Conservation (phyloP, 1,284 basidiomycete genomes). For the Fomitopsis pinicola region DNA sequence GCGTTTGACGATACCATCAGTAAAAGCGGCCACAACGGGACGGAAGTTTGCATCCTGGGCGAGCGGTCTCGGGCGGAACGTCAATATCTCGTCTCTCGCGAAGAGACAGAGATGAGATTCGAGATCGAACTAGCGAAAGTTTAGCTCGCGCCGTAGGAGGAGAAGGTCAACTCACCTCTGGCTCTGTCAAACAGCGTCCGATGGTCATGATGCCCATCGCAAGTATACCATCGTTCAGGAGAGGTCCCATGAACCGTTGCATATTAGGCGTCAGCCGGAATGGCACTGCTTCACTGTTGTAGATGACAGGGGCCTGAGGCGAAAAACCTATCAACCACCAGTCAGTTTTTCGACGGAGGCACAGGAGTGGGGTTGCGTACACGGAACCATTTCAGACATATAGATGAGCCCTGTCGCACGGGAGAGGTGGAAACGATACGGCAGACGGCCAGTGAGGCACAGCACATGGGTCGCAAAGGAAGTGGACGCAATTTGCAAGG, state of each 20-base stretch:
- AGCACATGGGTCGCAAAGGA: conserved; percentile 94
- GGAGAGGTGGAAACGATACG: conserved; percentile 86
- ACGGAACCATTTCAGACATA: conserved; percentile 87
- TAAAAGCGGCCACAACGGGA: conserved; percentile 67
- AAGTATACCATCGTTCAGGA: conserved; percentile 88
- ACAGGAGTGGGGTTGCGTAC: conserved; percentile 34
- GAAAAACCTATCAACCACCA: conserved; percentile 33
- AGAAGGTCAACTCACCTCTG: conserved; percentile 61
- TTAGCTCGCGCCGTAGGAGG: not conserved
- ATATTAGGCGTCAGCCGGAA: conserved; percentile 98
- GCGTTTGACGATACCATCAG: conserved; percentile 80
- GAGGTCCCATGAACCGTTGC: conserved; percentile 88
- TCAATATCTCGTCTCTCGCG: conserved; percentile 88
- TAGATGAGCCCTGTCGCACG: conserved; percentile 86
- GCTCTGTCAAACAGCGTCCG: conserved; percentile 85
- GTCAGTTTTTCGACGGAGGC: not conserved
- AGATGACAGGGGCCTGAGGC: conserved; percentile 60
- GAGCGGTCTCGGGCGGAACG: conserved; percentile 59
- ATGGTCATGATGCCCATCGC: conserved; percentile 89
- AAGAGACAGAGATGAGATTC: conserved; percentile 90
- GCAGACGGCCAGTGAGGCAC: conserved; percentile 81
- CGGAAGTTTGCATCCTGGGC: conserved; percentile 62
- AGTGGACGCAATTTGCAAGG: conserved; percentile 82
- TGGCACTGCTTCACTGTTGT: conserved; percentile 84
- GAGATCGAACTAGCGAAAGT: conserved; percentile 68